These are phyloP conservation scores for Brassica nigra DNA, from an alignment of 345 rosid genomes.

Conservation along the genomic window DNA sequence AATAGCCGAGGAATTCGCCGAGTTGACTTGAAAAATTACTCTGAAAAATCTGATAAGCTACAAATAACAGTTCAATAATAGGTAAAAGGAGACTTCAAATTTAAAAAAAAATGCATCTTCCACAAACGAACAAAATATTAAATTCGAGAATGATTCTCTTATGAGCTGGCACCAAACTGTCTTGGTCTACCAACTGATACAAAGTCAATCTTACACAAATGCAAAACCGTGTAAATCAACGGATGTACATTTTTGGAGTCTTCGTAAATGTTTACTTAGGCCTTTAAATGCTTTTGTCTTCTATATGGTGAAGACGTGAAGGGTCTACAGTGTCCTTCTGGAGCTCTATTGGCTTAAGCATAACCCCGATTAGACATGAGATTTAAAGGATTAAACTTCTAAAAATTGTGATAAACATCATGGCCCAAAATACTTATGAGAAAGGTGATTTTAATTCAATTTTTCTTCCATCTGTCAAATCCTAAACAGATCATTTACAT, in stretches of 20 bases:
- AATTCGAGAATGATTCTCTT: slow-evolving; percentile 24
- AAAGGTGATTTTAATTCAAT: neutral
- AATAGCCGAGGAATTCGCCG: neutral
- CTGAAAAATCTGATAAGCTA: neutral
- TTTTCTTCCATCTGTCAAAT: slow-evolving; percentile 4
- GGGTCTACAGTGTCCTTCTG: slow-evolving; percentile 12
- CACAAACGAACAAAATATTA: slow-evolving; percentile 31
- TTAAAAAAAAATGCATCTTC: slow-evolving; percentile 1
- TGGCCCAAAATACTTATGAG: neutral
- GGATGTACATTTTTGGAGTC: slow-evolving; percentile 27
- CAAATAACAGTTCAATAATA: neutral
- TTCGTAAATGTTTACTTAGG: slow-evolving; percentile 2
- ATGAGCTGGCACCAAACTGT: slow-evolving; percentile 34
- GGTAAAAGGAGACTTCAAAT: slow-evolving; percentile 2
- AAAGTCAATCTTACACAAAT: slow-evolving; percentile 22
- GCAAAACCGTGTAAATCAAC: slow-evolving; percentile 17
- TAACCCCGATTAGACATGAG: slow-evolving; percentile 2
- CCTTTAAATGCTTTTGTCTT: slow-evolving; percentile 30
- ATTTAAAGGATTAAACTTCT: slow-evolving; percentile 19
- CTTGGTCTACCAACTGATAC: slow-evolving; percentile 24
- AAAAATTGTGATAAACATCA: neutral
- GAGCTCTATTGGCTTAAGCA: slow-evolving; percentile 10
- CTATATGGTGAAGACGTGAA: slow-evolving; percentile 17
- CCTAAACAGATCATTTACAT: neutral
- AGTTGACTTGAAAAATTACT: slow-evolving; percentile 14